A percentile compares a stretch with the other conserved stretches of the same genome.
phyloP scores from a whole-genome alignment of 805 yeast genomes.

The Wickerhamiella allomyrinae region DNA sequence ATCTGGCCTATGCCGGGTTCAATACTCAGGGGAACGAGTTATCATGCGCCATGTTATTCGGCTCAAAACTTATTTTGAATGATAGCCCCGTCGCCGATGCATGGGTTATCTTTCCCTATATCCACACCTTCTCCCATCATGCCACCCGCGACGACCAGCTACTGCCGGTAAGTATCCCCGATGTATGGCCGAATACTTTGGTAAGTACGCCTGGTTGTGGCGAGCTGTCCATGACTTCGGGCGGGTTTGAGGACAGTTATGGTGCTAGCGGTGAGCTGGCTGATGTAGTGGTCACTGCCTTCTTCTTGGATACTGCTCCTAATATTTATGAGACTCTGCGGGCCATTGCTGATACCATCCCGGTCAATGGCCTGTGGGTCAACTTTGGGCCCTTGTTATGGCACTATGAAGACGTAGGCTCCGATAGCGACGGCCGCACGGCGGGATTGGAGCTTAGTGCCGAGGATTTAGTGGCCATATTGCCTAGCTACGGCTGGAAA shows the following conservation, averaged over 20 bases:
- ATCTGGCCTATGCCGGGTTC: slow-evolving; percentile 32
- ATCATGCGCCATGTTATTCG: slow-evolving; percentile 64
- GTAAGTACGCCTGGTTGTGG: slow-evolving; percentile 12
- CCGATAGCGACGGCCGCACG: slow-evolving; percentile 27
- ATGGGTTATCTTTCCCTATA: slow-evolving; percentile 25
- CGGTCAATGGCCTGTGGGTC: slow-evolving; percentile 52
- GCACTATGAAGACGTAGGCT: slow-evolving; percentile 40
- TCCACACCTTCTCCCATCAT: slow-evolving; percentile 62
- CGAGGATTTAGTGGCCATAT: slow-evolving; percentile 38
- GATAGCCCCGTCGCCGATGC: slow-evolving; percentile 7
- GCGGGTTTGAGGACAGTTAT: slow-evolving; percentile 54
- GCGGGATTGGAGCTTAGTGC: slow-evolving; percentile 44
- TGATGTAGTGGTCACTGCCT: slow-evolving; percentile 36
- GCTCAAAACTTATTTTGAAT: slow-evolving; percentile 26
- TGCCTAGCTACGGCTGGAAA: slow-evolving; percentile 37
- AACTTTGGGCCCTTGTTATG: slow-evolving; percentile 62
- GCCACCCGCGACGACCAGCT: slow-evolving; percentile 34
- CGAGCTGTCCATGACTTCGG: slow-evolving; percentile 55
- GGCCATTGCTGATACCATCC: slow-evolving; percentile 36
- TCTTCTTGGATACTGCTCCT: slow-evolving; percentile 84
- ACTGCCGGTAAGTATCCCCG: slow-evolving; percentile 31
- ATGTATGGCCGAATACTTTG: slow-evolving; percentile 16
- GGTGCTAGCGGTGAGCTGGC: slow-evolving; percentile 12
- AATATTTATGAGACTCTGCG: slow-evolving; percentile 63
- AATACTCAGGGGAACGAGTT: slow-evolving; percentile 66